phyloP scores from a whole-genome alignment of 1,284 basidiomycete genomes.

The Hemileia vastatrix region DNA sequence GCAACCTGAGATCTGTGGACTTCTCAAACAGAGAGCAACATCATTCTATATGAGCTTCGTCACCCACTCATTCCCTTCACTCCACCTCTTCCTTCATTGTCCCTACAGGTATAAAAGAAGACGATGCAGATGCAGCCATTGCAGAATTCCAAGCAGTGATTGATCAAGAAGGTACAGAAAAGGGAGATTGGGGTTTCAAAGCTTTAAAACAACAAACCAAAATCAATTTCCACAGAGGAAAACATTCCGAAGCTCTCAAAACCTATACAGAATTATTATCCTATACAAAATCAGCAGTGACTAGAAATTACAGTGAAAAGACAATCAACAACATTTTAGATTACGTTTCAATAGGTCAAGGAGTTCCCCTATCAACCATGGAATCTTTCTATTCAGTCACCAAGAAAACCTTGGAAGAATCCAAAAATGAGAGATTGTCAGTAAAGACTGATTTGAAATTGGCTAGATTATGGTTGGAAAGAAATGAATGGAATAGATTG shows the following conservation, averaged over 20 bases:
- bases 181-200: constrained; percentile 43
- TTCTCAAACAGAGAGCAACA: neutral
- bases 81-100: neutral
- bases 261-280: constrained; percentile 34
- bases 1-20: no score
- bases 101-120: constrained; percentile 30
- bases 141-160: constrained; percentile 35
- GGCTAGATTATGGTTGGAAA: constrained; percentile 38
- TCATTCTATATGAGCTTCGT: neutral
- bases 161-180: constrained; percentile 30
- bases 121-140: constrained; percentile 35
- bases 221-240: constrained; percentile 37
- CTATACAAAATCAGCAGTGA: constrained; percentile 39
- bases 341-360: constrained; percentile 33
- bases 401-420: constrained; percentile 33
- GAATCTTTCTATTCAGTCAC: constrained; percentile 39
- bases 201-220: constrained; percentile 43
- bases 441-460: constrained; percentile 42
- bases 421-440: constrained; percentile 37
- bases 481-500: constrained; percentile 37
- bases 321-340: constrained; percentile 43
- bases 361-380: constrained; percentile 32
- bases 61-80: neutral
- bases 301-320: constrained; percentile 39
- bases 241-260: constrained; percentile 32